Base-by-base conservation (phyloP, 2,329 filamentous ascomycete species). In the Botryotinia narcissicola region DNA sequence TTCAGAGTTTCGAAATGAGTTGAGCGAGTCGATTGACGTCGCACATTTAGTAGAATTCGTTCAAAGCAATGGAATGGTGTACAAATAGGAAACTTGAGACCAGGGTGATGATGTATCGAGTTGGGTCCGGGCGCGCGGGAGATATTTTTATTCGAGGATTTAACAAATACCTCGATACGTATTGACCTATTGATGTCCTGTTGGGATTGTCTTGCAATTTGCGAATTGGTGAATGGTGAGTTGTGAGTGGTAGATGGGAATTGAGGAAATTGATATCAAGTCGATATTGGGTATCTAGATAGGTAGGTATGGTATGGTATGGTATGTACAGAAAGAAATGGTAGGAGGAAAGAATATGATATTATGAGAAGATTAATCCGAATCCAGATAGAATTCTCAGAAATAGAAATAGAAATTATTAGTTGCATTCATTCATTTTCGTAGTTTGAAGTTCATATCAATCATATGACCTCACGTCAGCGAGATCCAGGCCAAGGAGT, bases 21-120 rank as follows among this genome's bases (percentile, higher is more conserved):
- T 74, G 77, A 72, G 54, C 76, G 74, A 76, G 75, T 76, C 77
- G 76, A 77, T 77, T 74, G 76, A 57, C 74, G 79, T 80, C 79
- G 79, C 79, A 80, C 77, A 74, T 80, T 77, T 75, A 57, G 25
- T 67, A 69, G 69, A 59, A 68, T 73, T 57, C 59, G 71, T 77
- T 77, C 77, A 78, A 29, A 77, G 75, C 77, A 75, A 76, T 68
- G 70, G 70, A 71, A 51, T 64, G 63, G 70, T 71, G 32, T 67
- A 64, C 29, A 68, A 68, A 67, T 67, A 22, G 37, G 70, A 72
- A 68, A 72, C 70, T 46, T 25, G 51, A 20, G 42, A 68, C 70
- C 48, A 67, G 70, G 70, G 32, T 72, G 42, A 48, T 22, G 37
- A 37, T 72, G 70, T 72, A 72, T 72, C 70, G 70, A 59, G 48